phyloP scores from a whole-genome alignment of 257 asterid genomes.

The Forsythia viridissima region DNA sequence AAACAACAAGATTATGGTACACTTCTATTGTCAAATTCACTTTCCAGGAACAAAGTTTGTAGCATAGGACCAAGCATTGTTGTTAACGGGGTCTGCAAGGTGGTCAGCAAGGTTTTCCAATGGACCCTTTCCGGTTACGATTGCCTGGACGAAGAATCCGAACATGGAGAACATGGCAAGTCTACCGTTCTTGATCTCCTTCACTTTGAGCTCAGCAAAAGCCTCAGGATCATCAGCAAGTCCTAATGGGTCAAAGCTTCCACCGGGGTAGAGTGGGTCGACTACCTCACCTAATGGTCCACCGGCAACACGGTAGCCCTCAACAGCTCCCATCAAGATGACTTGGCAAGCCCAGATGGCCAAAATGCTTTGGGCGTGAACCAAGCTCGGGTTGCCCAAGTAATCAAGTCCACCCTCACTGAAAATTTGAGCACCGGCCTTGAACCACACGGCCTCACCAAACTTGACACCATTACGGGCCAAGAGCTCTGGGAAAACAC shows the following conservation, averaged over 20 bases:
- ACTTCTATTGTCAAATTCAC: background rate
- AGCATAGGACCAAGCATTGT: slow-evolving; percentile 35
- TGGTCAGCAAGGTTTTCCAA: slow-evolving; percentile 35
- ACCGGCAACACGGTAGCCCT: slow-evolving; percentile 45
- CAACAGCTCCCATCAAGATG: slow-evolving; percentile 47
- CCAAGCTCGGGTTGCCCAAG: slow-evolving; percentile 47
- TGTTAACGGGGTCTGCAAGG: slow-evolving; percentile 33
- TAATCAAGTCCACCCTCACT: slow-evolving; percentile 46
- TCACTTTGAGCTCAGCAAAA: slow-evolving; percentile 56
- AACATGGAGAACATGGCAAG: slow-evolving; percentile 57
- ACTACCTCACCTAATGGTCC: slow-evolving; percentile 50
- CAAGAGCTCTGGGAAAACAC: slow-evolving; percentile 49
- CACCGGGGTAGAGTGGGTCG: slow-evolving; percentile 55
- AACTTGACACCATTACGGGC: slow-evolving; percentile 43
- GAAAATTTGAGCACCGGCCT: slow-evolving; percentile 44
- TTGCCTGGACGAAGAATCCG: slow-evolving; percentile 52
- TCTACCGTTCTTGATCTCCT: slow-evolving; percentile 55
- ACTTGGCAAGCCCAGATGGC: slow-evolving; percentile 48
- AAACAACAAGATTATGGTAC: background rate
- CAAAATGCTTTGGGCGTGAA: slow-evolving; percentile 45
- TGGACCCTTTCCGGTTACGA: slow-evolving; percentile 40
- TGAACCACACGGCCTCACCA: slow-evolving; percentile 52
- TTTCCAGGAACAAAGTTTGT: slow-evolving; percentile 38
- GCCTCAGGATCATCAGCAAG: slow-evolving; percentile 64
- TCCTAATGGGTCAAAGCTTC: slow-evolving; percentile 59